Percentiles rank a stretch among this genome's conserved stretches.
These are phyloP conservation scores for Rhypophila decipiens DNA, from an alignment of 495 filamentous ascomycete species.

Conservation along the genomic window DNA sequence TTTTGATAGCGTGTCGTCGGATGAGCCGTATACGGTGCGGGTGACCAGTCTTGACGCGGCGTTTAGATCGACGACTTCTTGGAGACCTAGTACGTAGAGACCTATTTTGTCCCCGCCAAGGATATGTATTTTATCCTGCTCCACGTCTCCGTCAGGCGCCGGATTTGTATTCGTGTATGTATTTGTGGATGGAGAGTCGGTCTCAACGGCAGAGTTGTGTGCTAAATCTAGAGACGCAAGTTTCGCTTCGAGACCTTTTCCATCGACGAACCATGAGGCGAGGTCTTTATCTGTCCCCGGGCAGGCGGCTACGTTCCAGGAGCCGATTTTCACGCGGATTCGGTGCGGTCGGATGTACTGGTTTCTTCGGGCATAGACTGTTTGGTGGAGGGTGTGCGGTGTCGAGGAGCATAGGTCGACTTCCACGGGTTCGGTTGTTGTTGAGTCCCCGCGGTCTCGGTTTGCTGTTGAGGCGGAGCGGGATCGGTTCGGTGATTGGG, in stretches of 20 bases:
- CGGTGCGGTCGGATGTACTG: constrained; percentile 69
- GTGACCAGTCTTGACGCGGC: constrained; percentile 50
- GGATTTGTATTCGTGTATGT: no score
- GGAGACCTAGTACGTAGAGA: constrained; percentile 83
- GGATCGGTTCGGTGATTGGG: constrained; percentile 19
- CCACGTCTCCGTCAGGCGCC: constrained; percentile 21
- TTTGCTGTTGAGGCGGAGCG: no score
- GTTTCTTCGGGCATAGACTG: constrained; percentile 60
- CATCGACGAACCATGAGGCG: constrained; percentile 75
- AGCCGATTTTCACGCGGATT: constrained; percentile 78
- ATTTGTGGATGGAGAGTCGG: no score
- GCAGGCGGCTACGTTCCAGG: constrained; percentile 89
- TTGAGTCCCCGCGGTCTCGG: no score
- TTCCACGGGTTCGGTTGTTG: constrained; percentile 26
- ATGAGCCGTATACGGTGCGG: constrained; percentile 60
- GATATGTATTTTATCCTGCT: constrained; percentile 26
- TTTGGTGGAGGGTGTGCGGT: constrained; percentile 40
- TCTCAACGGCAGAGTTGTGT: constrained; percentile 20
- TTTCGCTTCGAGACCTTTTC: constrained; percentile 58
- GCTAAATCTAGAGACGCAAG: constrained; percentile 47
- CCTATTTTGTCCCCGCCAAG: constrained; percentile 60
- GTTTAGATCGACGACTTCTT: constrained; percentile 85
- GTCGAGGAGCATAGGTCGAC: constrained; percentile 31
- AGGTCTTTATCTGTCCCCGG: constrained; percentile 80
- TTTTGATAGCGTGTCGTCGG: constrained; percentile 59